Conservation (phyloP, 208 protist genomes). For the Angomonas deanei region DNA sequence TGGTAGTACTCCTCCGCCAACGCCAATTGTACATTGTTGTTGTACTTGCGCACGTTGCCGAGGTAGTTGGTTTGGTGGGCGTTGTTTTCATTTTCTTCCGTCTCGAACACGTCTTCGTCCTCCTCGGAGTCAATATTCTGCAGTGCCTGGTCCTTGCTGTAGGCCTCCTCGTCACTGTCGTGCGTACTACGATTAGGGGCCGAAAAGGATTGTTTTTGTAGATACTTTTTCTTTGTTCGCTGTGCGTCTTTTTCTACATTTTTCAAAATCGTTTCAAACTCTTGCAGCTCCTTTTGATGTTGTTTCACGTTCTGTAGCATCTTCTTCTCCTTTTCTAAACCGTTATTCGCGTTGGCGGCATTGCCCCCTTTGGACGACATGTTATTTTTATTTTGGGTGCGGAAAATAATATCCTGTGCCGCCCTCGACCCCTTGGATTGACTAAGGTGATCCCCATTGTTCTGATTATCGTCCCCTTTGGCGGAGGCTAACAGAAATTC, state of each 20-base stretch:
- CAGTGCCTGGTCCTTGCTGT: background rate
- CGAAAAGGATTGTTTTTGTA: background rate
- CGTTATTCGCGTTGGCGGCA: background rate
- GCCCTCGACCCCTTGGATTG: too few relatives aligned
- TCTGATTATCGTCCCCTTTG: too few relatives aligned
- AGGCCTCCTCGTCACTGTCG: background rate
- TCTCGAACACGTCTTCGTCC: background rate
- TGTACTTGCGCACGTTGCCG: background rate
- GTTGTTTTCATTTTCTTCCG: background rate
- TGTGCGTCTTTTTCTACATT: conserved; percentile 13
- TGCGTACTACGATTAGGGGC: background rate
- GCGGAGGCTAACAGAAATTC: too few relatives aligned
- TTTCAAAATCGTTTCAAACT: conserved; percentile 10
- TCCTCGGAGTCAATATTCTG: background rate
- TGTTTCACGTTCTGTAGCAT: background rate
- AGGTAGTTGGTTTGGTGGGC: background rate
- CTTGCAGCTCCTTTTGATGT: conserved; percentile 13
- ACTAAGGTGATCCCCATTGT: too few relatives aligned
- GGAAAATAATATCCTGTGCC: too few relatives aligned
- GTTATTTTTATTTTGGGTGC: too few relatives aligned
- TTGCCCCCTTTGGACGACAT: background rate
- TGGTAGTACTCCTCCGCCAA: conserved; percentile 1
- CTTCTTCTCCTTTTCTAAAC: background rate
- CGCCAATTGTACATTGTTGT: background rate
- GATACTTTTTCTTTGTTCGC: background rate